These are phyloP conservation scores for Rhytidiadelphus loreus DNA, from an alignment of 225 moss, liverwort and hornwort genomes.

Conservation along the genomic window DNA sequence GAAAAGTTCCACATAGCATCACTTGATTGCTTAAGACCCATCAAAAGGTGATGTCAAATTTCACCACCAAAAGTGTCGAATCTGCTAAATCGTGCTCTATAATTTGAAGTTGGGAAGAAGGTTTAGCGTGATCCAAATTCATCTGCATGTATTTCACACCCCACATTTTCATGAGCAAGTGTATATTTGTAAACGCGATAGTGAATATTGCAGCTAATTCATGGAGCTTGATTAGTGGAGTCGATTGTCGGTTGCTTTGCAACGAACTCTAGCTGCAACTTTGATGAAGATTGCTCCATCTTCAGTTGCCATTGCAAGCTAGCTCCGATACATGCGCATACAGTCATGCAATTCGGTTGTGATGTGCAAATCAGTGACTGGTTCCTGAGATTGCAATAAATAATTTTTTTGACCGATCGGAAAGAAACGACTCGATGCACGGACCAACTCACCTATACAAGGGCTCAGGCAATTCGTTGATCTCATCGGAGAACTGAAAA, in stretches of 20 bases:
- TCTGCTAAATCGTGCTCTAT: no score
- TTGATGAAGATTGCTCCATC: not conserved
- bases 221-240: not conserved
- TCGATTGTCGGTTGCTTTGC: not conserved
- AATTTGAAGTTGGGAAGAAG: not conserved
- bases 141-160: not conserved
- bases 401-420: not conserved
- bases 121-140: no score
- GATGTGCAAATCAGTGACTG: not conserved
- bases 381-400: not conserved
- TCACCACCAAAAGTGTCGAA: not conserved
- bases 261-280: not conserved
- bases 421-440: slow-evolving; percentile 15
- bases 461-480: not conserved
- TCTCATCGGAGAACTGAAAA: not conserved
- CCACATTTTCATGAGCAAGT: not conserved
- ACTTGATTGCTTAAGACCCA: not conserved
- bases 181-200: not conserved
- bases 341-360: not conserved
- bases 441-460: not conserved
- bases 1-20: not conserved
- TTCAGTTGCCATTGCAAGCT: not conserved
- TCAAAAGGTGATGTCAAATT: not conserved
- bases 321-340: no score
- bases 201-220: not conserved